A percentile compares a stretch with the other conserved stretches of the same genome.
These are phyloP conservation scores for Triglochin maritima DNA, from an alignment of 106 monocot species.

Conservation along the genomic window DNA sequence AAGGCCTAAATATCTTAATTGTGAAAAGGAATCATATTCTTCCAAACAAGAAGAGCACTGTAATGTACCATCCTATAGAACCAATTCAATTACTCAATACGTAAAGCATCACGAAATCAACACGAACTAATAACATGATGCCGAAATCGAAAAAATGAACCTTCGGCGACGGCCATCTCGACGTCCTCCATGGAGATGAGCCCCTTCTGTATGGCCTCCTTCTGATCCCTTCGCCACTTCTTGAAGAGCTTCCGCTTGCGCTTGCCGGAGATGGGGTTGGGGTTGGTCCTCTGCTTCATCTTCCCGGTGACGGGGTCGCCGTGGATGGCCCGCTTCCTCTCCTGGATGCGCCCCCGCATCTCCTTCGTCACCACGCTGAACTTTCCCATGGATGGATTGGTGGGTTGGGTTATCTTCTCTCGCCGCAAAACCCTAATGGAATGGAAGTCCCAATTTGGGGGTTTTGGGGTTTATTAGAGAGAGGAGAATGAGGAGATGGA, in stretches of 20 bases:
- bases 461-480: no score
- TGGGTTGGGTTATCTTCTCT: no score
- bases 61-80: no score
- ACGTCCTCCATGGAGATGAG: slow-evolving; percentile 73
- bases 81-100: no score
- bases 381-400: slow-evolving; percentile 28
- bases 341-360: slow-evolving; percentile 37
- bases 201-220: slow-evolving; percentile 57
- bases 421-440: no score
- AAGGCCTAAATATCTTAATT: no score
- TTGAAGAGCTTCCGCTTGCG: slow-evolving; percentile 77
- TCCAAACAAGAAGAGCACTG: no score
- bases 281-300: slow-evolving; percentile 38
- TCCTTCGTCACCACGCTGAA: slow-evolving; percentile 52
- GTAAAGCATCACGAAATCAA: no score
- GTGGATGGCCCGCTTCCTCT: slow-evolving; percentile 43
- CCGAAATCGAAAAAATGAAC: slow-evolving; percentile 15
- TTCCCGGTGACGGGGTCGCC: slow-evolving; percentile 54
- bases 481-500: no score
- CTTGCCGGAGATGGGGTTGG: slow-evolving; percentile 63
- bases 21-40: no score
- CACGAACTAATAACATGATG: no score
- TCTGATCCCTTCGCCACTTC: slow-evolving; percentile 78
- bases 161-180: slow-evolving; percentile 69
- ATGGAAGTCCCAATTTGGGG: no score